These are phyloP conservation scores for Solanum chiquidenum DNA, from an alignment of 257 asterid species.

Conservation along the genomic window DNA sequence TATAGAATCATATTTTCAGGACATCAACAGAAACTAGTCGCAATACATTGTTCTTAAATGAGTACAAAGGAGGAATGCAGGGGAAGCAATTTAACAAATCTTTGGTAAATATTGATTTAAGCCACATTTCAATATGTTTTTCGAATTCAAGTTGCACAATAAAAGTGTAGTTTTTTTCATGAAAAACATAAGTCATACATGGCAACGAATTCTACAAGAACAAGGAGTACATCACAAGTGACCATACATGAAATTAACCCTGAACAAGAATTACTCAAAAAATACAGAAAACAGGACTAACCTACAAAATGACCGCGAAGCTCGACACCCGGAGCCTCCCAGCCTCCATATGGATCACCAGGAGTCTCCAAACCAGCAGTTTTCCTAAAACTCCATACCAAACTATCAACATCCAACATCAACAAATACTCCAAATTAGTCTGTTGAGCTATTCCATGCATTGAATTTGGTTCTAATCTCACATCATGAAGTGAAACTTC, in stretches of 20 bases:
- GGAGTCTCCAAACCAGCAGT: conserved; percentile 65
- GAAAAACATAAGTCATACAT: neutral
- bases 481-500: conserved; percentile 64
- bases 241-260: neutral
- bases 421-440: conserved; percentile 78
- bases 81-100: neutral
- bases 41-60: neutral
- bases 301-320: conserved; percentile 99
- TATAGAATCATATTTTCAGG: neutral
- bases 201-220: neutral
- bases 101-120: neutral
- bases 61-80: neutral
- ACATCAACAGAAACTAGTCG: neutral
- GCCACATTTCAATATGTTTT: neutral
- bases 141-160: neutral
- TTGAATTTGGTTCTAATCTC: conserved; percentile 51
- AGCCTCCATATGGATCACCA: conserved; percentile 75
- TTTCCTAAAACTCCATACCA: conserved; percentile 79
- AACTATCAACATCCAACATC: conserved; percentile 68
- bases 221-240: neutral
- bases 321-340: conserved; percentile 61
- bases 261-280: neutral
- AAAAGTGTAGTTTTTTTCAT: neutral
- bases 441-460: conserved; percentile 74
- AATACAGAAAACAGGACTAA: conserved; percentile 5